Evolutionary conservation across 2,329 filamentous ascomycete genomes (phyloP).

Genomic region (Claviceps humidiphila): DNA sequence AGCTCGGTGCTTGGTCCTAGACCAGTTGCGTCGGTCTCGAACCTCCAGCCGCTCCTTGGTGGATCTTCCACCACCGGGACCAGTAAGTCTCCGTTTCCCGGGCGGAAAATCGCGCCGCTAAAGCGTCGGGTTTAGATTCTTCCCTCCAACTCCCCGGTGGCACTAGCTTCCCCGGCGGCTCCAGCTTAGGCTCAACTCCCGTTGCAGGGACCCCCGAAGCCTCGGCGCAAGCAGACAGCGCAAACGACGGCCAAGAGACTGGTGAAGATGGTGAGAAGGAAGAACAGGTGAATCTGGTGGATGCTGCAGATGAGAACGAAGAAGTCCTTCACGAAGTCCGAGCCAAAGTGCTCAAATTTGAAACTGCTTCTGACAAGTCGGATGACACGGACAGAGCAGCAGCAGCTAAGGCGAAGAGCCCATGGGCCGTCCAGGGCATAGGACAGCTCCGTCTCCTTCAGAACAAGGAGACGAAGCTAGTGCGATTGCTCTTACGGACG

Average conservation of each 20-base stretch:
- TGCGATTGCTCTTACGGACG: conserved; percentile 58
- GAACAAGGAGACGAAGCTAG: conserved; percentile 53
- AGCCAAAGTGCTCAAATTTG: conserved; percentile 54
- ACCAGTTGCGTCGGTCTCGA: conserved; percentile 22
- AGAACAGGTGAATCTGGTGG: conserved; percentile 57
- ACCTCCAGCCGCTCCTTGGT: conserved; percentile 28
- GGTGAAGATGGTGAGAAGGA: conserved; percentile 48
- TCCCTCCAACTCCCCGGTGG: conserved; percentile 44
- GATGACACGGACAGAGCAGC: conserved; percentile 15
- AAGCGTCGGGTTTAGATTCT: conserved; percentile 37
- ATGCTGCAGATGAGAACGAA: conserved; percentile 59
- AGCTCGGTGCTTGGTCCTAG: conserved; percentile 21
- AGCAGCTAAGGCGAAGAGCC: conserved; percentile 35
- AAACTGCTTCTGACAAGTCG: conserved; percentile 30
- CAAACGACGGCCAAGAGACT: conserved; percentile 24
- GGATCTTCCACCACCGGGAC: conserved; percentile 32
- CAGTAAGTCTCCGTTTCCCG: conserved; percentile 30
- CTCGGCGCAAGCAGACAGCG: conserved; percentile 30
- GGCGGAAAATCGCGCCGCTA: conserved; percentile 31
- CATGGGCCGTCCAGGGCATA: conserved; percentile 58
- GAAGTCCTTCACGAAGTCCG: conserved; percentile 55
- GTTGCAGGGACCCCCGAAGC: conserved; percentile 46
- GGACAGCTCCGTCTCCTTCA: conserved; percentile 61
- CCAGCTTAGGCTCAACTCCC: conserved; percentile 47
- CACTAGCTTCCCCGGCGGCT: conserved; percentile 40